phyloP scores from a whole-genome alignment of 208 protist species.

The Crithidia sp. region DNA sequence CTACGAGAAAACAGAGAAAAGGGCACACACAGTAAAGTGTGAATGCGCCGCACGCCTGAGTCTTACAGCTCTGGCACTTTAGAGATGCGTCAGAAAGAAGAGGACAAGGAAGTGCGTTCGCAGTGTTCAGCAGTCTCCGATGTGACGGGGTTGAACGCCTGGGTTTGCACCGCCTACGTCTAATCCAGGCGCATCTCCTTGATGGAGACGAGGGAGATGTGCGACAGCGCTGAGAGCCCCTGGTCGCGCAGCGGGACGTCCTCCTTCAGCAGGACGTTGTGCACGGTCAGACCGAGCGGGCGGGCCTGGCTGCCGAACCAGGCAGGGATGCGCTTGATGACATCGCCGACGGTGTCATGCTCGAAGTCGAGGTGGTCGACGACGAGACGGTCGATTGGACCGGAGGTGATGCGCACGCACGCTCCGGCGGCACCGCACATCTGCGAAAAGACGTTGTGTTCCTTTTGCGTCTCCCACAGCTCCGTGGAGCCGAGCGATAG shows the following conservation, averaged over 20 bases:
- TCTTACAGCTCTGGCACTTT: neutral
- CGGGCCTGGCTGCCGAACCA: slow-evolving; percentile 46
- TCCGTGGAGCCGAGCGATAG: slow-evolving; percentile 19
- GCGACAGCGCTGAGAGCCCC: slow-evolving; percentile 20
- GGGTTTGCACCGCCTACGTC: neutral
- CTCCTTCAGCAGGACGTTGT: slow-evolving; percentile 29
- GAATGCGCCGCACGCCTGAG: no score
- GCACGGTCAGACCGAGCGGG: slow-evolving; percentile 30
- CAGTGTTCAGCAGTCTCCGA: neutral
- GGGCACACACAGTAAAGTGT: neutral
- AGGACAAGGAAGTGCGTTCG: neutral
- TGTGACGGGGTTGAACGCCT: neutral
- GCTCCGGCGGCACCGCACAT: neutral
- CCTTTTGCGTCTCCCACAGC: slow-evolving; percentile 2
- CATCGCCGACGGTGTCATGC: slow-evolving; percentile 33
- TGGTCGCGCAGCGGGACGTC: slow-evolving; percentile 31
- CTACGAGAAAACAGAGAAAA: neutral
- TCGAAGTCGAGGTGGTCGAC: slow-evolving; percentile 32
- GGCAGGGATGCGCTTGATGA: slow-evolving; percentile 34
- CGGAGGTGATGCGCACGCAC: slow-evolving; percentile 27
- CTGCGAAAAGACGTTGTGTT: slow-evolving; percentile 4
- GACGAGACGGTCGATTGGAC: slow-evolving; percentile 17
- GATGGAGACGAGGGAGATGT: slow-evolving; percentile 25
- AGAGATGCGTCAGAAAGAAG: slow-evolving; percentile 1
- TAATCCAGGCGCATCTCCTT: slow-evolving; percentile 20